Base-by-base conservation (phyloP, 116 monocot genomes). In the Papilionanthe hybrid region DNA sequence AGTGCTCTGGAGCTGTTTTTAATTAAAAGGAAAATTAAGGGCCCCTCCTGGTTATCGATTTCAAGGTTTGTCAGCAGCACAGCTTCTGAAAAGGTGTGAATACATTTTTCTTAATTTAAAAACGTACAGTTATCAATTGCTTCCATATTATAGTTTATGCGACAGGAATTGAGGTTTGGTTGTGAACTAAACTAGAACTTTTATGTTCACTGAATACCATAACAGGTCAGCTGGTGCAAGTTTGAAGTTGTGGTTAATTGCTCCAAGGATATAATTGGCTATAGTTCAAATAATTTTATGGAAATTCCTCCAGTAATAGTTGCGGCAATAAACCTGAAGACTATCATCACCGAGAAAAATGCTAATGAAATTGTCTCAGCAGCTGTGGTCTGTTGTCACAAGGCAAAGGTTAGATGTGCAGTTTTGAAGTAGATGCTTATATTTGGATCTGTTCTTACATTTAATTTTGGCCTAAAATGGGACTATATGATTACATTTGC, bases 201-300 rank as follows among this genome's bases (percentile, higher is more conserved):
- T 3, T 29, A 25, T 37, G 8, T 18, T 32, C 71, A 19, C 79
- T 72, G n/a, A 73, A 42, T 44, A 9, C 20, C 9, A n/a, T n/a
- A 80, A 82, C 88, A 99, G 98, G 93, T 94, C 72, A 99, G 98
- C 83, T 99, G 95, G 95, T 99, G 95, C 83, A 99, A 91, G 82
- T 93, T 86, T 90, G 98, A 99, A 79, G 53, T 99, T 45, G 82
- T 85, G 13, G 93, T 93, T 82, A 90, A 99, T 73, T 91, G 82
- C 75, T 87, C 93, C 18, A 99, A 99, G 75, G 87, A 98, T 77
- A 82, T 97, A 53, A 77, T 53, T 50, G 79, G 86, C 82, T 82
- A 83, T 83, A 72, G 78, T 79, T 83, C 93, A 83, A 93, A 93
- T 57, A 82, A 68, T 28, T 17, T 78, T 25, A 66, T 82, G 67